Evolutionary conservation across 257 asterid species (phyloP).

Genomic region (Galeopsis tetrahit): DNA sequence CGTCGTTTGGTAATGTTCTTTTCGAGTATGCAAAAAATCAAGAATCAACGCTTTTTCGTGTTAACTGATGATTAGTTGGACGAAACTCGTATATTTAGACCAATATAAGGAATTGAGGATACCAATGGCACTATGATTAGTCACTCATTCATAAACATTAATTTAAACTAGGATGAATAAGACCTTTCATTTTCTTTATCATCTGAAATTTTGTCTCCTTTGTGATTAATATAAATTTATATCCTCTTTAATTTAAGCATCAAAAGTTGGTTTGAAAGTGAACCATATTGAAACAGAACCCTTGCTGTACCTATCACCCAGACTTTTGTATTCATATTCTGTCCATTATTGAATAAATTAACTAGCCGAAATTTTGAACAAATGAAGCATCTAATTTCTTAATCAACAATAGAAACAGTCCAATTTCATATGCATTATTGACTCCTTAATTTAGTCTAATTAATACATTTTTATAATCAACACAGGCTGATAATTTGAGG

Average conservation of each 20-base stretch:
- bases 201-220: background rate
- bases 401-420: constrained; percentile 28
- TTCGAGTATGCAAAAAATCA: background rate
- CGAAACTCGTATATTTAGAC: background rate
- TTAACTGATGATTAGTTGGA: background rate
- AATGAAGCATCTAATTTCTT: background rate
- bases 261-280: constrained; percentile 32
- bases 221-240: background rate
- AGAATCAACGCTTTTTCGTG: background rate
- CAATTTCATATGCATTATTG: constrained; percentile 20
- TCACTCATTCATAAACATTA: background rate
- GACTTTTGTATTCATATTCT: constrained; percentile 9
- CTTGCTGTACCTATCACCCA: constrained; percentile 25
- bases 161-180: background rate
- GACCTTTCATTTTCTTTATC: background rate
- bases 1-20: constrained; percentile 14
- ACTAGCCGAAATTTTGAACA: background rate
- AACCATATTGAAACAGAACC: constrained; percentile 29
- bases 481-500: constrained; percentile 89
- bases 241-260: constrained; percentile 5
- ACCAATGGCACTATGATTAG: background rate
- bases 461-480: constrained; percentile 9
- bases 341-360: constrained; percentile 23
- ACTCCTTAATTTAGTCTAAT: background rate
- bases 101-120: background rate